These are phyloP conservation scores for Ophiocordyceps camponoti-rufipedis DNA, from an alignment of 2,329 filamentous ascomycete genomes.

Conservation along the genomic window DNA sequence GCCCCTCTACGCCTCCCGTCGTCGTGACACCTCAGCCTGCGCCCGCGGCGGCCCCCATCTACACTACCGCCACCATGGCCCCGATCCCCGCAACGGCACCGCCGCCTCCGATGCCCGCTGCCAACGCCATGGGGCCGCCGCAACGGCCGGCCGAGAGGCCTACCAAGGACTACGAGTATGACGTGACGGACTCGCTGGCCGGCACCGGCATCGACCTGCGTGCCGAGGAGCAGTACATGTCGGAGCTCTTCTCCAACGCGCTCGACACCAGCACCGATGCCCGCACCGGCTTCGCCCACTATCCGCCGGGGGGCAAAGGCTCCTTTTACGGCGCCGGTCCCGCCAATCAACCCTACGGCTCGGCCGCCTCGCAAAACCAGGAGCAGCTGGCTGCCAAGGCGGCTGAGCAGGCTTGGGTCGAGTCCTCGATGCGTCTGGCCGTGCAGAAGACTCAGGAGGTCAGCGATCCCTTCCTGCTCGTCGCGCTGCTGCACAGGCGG, in stretches of 20 bases:
- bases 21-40: conserved; percentile 12
- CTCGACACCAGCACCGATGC: conserved; percentile 26
- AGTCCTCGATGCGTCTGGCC: conserved; percentile 42
- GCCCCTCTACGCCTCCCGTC: conserved; percentile 13
- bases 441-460: conserved; percentile 49
- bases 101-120: conserved; percentile 8
- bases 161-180: conserved; percentile 45
- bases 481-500: conserved; percentile 40
- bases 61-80: conserved; percentile 12
- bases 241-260: conserved; percentile 41
- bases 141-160: conserved; percentile 44
- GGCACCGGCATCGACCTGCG: conserved; percentile 75
- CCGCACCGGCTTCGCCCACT: conserved; percentile 29
- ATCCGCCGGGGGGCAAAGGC: conserved; percentile 33
- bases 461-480: conserved; percentile 53
- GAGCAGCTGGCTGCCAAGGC: conserved; percentile 48
- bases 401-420: conserved; percentile 46
- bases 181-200: conserved; percentile 67
- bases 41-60: conserved; percentile 8
- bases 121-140: conserved; percentile 34
- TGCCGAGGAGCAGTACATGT: conserved; percentile 70
- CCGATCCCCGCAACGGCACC: conserved; percentile 9
- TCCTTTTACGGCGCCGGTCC: conserved; percentile 47
- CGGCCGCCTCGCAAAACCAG: conserved; percentile 27
- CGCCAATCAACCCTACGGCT: conserved; percentile 42